Conservation (phyloP, 1,284 basidiomycete genomes). For the Phaffia rhodozyma region DNA sequence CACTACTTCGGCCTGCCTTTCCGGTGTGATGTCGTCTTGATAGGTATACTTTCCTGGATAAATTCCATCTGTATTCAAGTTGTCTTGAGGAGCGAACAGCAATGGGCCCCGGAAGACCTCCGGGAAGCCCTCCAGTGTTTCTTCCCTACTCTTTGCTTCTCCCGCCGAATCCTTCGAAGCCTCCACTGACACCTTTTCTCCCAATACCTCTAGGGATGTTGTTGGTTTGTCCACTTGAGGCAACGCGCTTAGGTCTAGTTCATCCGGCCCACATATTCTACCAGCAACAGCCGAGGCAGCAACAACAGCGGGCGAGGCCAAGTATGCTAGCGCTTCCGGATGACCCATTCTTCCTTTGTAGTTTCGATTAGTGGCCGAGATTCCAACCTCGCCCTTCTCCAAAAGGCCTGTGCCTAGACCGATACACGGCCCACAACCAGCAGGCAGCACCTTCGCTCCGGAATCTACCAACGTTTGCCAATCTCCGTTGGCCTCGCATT, state of each 20-base stretch:
- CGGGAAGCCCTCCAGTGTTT: slow-evolving; percentile 70
- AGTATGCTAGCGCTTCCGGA: slow-evolving; percentile 87
- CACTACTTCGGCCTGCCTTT: slow-evolving; percentile 62
- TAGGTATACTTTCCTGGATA: slow-evolving; percentile 99
- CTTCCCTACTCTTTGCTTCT: slow-evolving; percentile 45
- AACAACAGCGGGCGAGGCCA: slow-evolving; percentile 91
- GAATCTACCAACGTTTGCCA: slow-evolving; percentile 78
- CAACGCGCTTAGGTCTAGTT: slow-evolving; percentile 45
- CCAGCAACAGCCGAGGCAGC: slow-evolving; percentile 90
- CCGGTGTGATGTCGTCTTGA: slow-evolving; percentile 95
- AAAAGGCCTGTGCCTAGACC: slow-evolving; percentile 85
- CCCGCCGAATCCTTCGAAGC: slow-evolving; percentile 11
- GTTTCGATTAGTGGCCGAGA: slow-evolving; percentile 96
- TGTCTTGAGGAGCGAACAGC: slow-evolving; percentile 90
- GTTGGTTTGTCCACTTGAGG: slow-evolving; percentile 41
- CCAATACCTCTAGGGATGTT: slow-evolving; percentile 32
- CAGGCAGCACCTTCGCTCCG: slow-evolving; percentile 83
- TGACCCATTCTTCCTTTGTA: slow-evolving; percentile 98
- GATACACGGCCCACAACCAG: slow-evolving; percentile 96
- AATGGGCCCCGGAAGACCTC: slow-evolving; percentile 67
- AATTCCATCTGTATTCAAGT: slow-evolving; percentile 95
- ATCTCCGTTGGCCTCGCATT: slow-evolving; percentile 72
- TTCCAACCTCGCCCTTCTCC: slow-evolving; percentile 88
- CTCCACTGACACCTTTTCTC: slow-evolving; percentile 22
- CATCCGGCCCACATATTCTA: slow-evolving; percentile 74